phyloP scores from a whole-genome alignment of 169 alveolate genomes.

The Cryptosporidium felis region DNA sequence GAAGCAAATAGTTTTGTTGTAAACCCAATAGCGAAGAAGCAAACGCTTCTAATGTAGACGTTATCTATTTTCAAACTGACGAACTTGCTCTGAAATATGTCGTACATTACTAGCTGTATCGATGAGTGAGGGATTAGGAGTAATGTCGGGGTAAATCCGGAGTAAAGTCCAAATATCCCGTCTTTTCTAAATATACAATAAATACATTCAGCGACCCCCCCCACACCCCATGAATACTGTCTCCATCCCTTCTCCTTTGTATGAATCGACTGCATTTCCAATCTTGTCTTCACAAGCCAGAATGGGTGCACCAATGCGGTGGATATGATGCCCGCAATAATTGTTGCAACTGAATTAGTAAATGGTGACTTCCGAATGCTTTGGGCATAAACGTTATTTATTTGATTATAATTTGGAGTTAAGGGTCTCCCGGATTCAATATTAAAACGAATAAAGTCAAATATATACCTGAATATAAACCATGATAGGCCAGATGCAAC shows the following conservation, averaged over 20 bases:
- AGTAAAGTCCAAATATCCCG: conserved; percentile 38
- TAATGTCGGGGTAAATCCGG: conserved; percentile 23
- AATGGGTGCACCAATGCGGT: conserved; percentile 56
- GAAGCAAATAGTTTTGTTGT: conserved; percentile 29
- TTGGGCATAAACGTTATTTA: background rate
- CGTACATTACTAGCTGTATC: conserved; percentile 48
- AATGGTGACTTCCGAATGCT: background rate
- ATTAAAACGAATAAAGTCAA: conserved; percentile 30
- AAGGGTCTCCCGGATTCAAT: background rate
- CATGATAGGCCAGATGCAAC: conserved; percentile 62
- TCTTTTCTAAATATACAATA: background rate
- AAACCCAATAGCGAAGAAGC: conserved; percentile 3
- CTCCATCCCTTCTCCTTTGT: conserved; percentile 37
- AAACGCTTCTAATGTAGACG: background rate
- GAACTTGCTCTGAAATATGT: background rate
- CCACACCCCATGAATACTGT: conserved; percentile 54
- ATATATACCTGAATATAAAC: conserved; percentile 52
- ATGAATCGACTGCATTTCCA: conserved; percentile 37
- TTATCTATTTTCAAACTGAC: background rate
- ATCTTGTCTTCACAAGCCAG: conserved; percentile 53
- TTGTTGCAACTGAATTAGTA: conserved; percentile 47
- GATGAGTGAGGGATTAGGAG: conserved; percentile 38
- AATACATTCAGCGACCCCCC: conserved; percentile 38
- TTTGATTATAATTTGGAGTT: background rate
- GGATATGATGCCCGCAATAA: conserved; percentile 36